phyloP scores from a whole-genome alignment of 2,329 filamentous ascomycete species.

The Paecilomyces formosus region DNA sequence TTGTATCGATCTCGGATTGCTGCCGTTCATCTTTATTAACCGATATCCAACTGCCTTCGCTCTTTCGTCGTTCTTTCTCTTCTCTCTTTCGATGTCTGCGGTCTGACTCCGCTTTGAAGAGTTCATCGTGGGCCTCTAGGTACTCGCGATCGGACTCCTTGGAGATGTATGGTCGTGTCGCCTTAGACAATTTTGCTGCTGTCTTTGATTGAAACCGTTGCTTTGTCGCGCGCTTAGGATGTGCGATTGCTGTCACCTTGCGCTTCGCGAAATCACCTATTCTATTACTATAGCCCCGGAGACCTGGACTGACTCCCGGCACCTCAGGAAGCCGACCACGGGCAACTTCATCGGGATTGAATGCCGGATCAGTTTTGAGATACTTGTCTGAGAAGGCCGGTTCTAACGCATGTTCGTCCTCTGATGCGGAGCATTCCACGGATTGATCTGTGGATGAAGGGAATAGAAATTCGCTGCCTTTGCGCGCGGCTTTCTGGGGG shows the following conservation, averaged over 20 bases:
- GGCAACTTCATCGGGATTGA: slow-evolving; percentile 21
- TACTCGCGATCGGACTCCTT: slow-evolving; percentile 18
- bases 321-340: slow-evolving; percentile 10
- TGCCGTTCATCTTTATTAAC: background rate
- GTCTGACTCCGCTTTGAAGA: background rate
- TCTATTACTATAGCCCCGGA: slow-evolving; percentile 7
- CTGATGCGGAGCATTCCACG: background rate
- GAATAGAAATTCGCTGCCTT: too few species aligned
- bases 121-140: background rate
- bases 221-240: slow-evolving; percentile 23
- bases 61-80: background rate
- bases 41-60: background rate
- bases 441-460: too few species aligned
- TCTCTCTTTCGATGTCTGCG: too few species aligned
- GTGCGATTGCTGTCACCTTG: slow-evolving; percentile 16
- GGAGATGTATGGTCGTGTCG: slow-evolving; percentile 27
- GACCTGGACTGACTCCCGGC: background rate
- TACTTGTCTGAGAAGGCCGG: slow-evolving; percentile 2
- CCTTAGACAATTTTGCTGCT: slow-evolving; percentile 21
- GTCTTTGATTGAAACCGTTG: slow-evolving; percentile 21
- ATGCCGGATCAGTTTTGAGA: slow-evolving; percentile 21
- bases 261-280: slow-evolving; percentile 7
- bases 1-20: background rate
- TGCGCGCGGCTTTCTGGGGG: too few species aligned
- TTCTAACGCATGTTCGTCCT: background rate